phyloP scores from a whole-genome alignment of 768 basidiomycete genomes.

The Postia placenta region DNA sequence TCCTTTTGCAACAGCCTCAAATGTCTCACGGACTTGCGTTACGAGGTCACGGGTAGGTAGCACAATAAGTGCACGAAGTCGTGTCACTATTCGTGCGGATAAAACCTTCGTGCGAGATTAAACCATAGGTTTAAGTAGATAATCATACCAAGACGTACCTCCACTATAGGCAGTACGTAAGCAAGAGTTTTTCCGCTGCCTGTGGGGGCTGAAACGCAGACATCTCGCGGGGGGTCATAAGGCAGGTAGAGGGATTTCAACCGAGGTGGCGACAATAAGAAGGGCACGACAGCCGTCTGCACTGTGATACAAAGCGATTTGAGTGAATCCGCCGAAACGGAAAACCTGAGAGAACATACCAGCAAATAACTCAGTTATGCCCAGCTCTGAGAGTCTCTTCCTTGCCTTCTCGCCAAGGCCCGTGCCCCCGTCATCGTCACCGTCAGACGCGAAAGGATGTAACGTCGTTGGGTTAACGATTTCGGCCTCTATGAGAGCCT shows the following conservation, averaged over 20 bases:
- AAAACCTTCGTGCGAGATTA: conserved; percentile 47
- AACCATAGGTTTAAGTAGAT: too few species aligned
- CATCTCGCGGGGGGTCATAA: conserved; percentile 63
- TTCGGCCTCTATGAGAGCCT: conserved; percentile 63
- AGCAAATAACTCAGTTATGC: conserved; percentile 84
- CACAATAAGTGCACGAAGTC: conserved; percentile 82
- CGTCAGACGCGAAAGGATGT: conserved; percentile 36
- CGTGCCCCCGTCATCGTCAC: conserved; percentile 35
- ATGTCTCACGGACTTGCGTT: conserved; percentile 84
- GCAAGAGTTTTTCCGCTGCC: conserved; percentile 97
- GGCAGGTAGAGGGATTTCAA: conserved; percentile 56
- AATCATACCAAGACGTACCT: conserved; percentile 39
- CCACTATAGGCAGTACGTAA: conserved; percentile 91
- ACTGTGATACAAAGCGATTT: conserved; percentile 54
- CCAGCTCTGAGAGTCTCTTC: conserved; percentile 63
- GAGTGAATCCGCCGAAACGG: too few species aligned
- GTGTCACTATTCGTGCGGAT: conserved; percentile 67
- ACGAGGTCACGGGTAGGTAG: conserved; percentile 94
- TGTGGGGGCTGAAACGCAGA: conserved; percentile 94
- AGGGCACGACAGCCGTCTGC: conserved; percentile 82
- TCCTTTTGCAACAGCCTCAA: conserved; percentile 80
- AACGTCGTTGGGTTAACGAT: conserved; percentile 51
- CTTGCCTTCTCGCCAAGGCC: conserved; percentile 56
- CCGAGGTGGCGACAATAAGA: conserved; percentile 48
- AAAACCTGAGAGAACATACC: conserved; percentile 37